Evolutionary conservation across 2,329 filamentous ascomycete genomes (phyloP), one percentile per base, ranked within the genome.

Genomic region (Colletotrichum camelliae): DNA sequence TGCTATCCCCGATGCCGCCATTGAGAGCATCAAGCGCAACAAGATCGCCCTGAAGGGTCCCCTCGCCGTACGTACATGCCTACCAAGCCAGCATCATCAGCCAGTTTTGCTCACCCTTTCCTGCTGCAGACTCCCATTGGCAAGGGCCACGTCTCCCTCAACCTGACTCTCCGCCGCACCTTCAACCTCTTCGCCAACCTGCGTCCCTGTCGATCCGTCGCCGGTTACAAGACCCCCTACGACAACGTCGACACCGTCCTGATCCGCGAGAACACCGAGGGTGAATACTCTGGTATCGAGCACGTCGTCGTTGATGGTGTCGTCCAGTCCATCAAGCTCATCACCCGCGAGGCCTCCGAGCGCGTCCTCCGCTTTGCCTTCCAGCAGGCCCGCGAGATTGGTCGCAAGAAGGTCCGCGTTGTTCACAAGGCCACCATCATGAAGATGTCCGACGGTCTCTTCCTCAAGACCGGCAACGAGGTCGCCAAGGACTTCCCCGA

Each of bases 401-500:
- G 96, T 88, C 95, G 95, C 90, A 96, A 93, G 85, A 98, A 98
- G 94, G 96, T 98, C 83, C 95, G 96, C 84, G 96, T 96, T 76
- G 96, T 98, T 79, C 97, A 99, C 94, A 99, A 99, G 93, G 97
- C 97, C 86, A 98, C 97, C 84, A 99, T 99, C 90, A 99, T 99
- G 97, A 99, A 99, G 93, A 98, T 98, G 95, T 96, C 94, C 85
- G 97, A 99, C 86, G 97, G 97, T 89, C 95, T 99, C 77, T 99
- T 99, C 93, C 92, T 99, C 81, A 94, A 91, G 87, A 95, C 94
- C 78, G 97, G 94, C 81, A 90, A 93, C 80, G 92, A 97, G 77
- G 92, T 99, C 80, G 91, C 95, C 86, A 98, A 98, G 92, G 96
- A 98, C 85, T 99, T 95, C 92, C 97, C 97, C 79, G 90, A 93